Conservation (phyloP, 2,329 filamentous ascomycete species). For the Sporothrix sp. region DNA sequence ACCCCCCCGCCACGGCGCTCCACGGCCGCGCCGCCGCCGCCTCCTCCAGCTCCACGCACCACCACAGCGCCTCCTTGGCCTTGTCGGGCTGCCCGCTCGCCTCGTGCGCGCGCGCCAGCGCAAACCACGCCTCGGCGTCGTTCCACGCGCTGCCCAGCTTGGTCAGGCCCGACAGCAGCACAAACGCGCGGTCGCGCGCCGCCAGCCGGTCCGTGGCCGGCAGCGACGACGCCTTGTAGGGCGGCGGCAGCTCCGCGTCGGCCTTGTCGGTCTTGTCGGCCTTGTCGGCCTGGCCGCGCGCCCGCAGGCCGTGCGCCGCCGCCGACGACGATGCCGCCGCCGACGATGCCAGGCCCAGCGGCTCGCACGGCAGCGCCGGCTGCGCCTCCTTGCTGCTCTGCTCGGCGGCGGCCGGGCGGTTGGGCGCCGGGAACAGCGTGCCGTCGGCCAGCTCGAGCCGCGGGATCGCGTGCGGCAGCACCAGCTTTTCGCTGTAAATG, state of each 20-base stretch:
- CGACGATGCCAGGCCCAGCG: constrained; percentile 39
- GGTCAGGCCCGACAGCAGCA: constrained; percentile 70
- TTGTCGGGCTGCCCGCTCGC: constrained; percentile 76
- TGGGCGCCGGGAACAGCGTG: constrained; percentile 20
- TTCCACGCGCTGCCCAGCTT: constrained; percentile 86
- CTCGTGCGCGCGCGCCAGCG: constrained; percentile 78
- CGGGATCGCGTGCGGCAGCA: constrained; percentile 47
- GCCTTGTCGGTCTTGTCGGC: too few relatives aligned
- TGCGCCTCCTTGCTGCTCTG: constrained; percentile 9
- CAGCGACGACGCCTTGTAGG: constrained; percentile 50
- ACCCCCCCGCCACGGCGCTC: constrained; percentile 58
- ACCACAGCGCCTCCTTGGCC: constrained; percentile 90
- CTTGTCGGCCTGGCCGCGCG: too few relatives aligned
- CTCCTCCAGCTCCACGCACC: constrained; percentile 93
- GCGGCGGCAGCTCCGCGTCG: constrained; percentile 32
- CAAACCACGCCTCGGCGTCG: constrained; percentile 85
- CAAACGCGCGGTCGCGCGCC: constrained; percentile 79
- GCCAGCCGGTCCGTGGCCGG: constrained; percentile 75
- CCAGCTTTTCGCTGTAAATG: constrained; percentile 61
- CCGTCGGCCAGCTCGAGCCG: constrained; percentile 29
- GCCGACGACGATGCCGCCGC: background rate
- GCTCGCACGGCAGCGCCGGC: constrained; percentile 31
- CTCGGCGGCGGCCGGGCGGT: constrained; percentile 11
- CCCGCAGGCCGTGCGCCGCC: too few relatives aligned
- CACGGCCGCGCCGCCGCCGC: constrained; percentile 69